phyloP scores from a whole-genome alignment of 2,329 filamentous ascomycete species.

The Ophiostoma sp. region DNA sequence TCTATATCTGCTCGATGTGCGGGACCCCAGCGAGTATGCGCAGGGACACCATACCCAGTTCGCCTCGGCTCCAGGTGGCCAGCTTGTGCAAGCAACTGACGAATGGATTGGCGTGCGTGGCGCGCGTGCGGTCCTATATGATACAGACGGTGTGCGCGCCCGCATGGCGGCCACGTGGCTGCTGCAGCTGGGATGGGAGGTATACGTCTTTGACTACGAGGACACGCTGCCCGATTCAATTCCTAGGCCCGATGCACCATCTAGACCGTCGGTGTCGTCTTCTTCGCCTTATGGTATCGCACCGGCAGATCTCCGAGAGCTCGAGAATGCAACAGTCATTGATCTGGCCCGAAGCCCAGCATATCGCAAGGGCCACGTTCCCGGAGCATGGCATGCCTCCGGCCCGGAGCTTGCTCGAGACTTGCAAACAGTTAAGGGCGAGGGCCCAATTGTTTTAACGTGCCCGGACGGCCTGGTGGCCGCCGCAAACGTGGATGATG shows the following conservation, averaged over 20 bases:
- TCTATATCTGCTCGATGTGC: constrained; percentile 19
- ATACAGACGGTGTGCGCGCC: constrained; percentile 19
- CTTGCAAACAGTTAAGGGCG: constrained; percentile 1
- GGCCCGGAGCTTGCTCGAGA: constrained; percentile 17
- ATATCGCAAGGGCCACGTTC: constrained; percentile 19
- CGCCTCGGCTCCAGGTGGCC: constrained; percentile 18
- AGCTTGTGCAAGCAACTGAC: constrained; percentile 20
- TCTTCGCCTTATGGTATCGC: background rate
- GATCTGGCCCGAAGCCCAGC: constrained; percentile 20
- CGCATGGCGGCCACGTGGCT: constrained; percentile 19
- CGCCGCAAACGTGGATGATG: constrained; percentile 2
- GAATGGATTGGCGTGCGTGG: constrained; percentile 20
- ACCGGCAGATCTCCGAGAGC: background rate
- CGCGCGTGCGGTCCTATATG: constrained; percentile 16
- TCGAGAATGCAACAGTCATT: background rate
- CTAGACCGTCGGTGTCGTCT: background rate
- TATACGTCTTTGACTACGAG: constrained; percentile 16
- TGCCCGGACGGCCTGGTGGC: constrained; percentile 17
- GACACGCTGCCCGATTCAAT: background rate
- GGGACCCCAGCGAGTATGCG: constrained; percentile 17
- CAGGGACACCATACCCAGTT: constrained; percentile 9
- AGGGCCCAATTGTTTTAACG: constrained; percentile 12
- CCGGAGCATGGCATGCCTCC: constrained; percentile 17
- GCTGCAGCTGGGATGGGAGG: constrained; percentile 19
- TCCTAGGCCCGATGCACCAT: background rate